Evolutionary conservation across 495 filamentous ascomycete genomes (phyloP).

Genomic region (Talaromyces trachyspermus): DNA sequence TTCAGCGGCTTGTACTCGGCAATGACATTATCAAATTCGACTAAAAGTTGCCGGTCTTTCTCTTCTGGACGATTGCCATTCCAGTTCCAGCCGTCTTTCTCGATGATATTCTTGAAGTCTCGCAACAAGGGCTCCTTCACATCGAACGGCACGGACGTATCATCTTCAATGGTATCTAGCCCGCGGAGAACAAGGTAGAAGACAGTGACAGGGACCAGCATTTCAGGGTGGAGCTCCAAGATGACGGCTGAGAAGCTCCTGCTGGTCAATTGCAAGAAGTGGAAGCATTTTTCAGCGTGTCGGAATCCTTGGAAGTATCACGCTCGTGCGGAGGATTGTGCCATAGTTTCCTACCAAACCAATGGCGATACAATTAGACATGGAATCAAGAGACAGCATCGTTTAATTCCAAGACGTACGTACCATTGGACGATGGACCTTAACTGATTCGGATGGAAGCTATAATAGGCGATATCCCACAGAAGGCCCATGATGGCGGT

Average conservation of each 20-base stretch:
- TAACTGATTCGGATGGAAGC: conserved; percentile 70
- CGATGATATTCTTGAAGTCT: conserved; percentile 67
- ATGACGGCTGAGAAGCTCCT: conserved; percentile 93
- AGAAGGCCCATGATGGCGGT: conserved; percentile 42
- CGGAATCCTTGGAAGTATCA: conserved; percentile 63
- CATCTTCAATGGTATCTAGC: conserved; percentile 95
- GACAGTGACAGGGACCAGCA: conserved; percentile 80
- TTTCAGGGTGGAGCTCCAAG: conserved; percentile 87
- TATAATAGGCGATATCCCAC: conserved; percentile 62
- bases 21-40: conserved; percentile 83
- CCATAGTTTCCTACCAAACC: conserved; percentile 75
- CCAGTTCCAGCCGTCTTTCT: conserved; percentile 85
- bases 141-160: conserved; percentile 79
- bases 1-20: conserved; percentile 86
- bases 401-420: no score
- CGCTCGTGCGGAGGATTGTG: conserved; percentile 88
- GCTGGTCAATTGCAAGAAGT: conserved; percentile 79
- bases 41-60: conserved; percentile 87
- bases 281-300: conserved; percentile 73
- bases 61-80: conserved; percentile 79
- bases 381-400: background rate
- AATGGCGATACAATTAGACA: background rate
- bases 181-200: conserved; percentile 91
- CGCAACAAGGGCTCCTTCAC: conserved; percentile 84
- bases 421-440: conserved; percentile 92